A percentile compares a stretch with the other conserved stretches of the same genome.
Evolutionary conservation across 495 filamentous ascomycete species (phyloP).

Genomic region (Aspergillus nidulans): DNA sequence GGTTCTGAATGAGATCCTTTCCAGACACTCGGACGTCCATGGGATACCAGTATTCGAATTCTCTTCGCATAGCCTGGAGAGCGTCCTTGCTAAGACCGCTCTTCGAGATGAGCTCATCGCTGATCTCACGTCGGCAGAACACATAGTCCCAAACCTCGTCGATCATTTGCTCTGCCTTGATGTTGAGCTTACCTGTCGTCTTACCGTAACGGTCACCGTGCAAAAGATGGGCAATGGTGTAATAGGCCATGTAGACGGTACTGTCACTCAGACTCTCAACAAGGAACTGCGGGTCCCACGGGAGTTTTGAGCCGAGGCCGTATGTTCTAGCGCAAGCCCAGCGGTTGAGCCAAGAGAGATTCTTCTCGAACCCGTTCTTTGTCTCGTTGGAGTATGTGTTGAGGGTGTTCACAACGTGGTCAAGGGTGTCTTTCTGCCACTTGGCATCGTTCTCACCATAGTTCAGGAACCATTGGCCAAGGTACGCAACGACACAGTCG

Average conservation of each 20-base stretch:
- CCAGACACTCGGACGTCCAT: conserved; percentile 79
- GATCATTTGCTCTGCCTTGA: conserved; percentile 83
- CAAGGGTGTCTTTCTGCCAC: conserved; percentile 71
- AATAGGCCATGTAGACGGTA: conserved; percentile 96
- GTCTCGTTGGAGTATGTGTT: conserved; percentile 77
- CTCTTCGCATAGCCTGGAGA: conserved; percentile 73
- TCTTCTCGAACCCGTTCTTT: conserved; percentile 77
- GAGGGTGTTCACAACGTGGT: conserved; percentile 67
- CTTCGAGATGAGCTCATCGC: conserved; percentile 56
- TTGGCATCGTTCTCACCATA: conserved; percentile 80
- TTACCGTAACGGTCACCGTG: conserved; percentile 79
- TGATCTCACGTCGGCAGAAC: conserved; percentile 64
- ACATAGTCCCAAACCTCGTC: conserved; percentile 97
- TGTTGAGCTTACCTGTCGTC: conserved; percentile 57
- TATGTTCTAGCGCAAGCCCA: conserved; percentile 94
- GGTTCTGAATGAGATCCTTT: conserved; percentile 84
- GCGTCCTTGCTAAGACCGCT: conserved; percentile 66
- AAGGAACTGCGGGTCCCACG: conserved; percentile 88
- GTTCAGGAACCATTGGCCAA: conserved; percentile 96
- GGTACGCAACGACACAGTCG: conserved; percentile 84
- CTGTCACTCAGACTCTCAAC: conserved; percentile 91
- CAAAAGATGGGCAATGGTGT: conserved; percentile 86
- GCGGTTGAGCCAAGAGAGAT: conserved; percentile 84
- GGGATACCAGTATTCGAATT: conserved; percentile 97
- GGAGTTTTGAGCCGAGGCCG: conserved; percentile 87